These are phyloP conservation scores for Tilletiopsis washingtonensis DNA, from an alignment of 1,284 basidiomycete species.

Conservation along the genomic window DNA sequence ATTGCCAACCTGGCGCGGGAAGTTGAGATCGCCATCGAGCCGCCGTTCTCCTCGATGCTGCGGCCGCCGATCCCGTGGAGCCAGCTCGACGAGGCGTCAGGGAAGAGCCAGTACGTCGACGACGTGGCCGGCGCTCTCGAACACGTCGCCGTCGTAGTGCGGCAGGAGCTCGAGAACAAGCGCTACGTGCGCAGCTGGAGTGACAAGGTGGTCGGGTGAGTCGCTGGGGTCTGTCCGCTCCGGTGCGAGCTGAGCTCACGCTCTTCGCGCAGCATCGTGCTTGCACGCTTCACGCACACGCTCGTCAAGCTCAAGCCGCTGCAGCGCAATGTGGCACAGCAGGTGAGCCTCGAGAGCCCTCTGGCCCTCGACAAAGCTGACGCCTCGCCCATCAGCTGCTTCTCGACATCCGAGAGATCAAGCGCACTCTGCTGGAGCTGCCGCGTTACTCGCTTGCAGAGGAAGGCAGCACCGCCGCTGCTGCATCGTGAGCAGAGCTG, in stretches of 20 bases:
- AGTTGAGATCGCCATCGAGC: conserved; percentile 30
- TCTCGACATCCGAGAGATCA: conserved; percentile 25
- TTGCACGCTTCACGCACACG: conserved; percentile 21
- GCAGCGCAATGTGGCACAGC: conserved; percentile 13
- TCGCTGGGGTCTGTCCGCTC: neutral
- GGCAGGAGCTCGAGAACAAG: conserved; percentile 44
- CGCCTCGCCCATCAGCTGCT: conserved; percentile 36
- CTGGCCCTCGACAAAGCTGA: no score
- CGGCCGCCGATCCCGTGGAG: conserved; percentile 33
- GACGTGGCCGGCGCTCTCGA: conserved; percentile 36
- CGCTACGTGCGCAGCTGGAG: conserved; percentile 42
- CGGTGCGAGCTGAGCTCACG: neutral
- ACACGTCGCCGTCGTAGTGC: conserved; percentile 36
- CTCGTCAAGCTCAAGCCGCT: conserved; percentile 37
- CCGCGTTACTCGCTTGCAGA: conserved; percentile 54
- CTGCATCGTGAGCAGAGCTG: conserved; percentile 49
- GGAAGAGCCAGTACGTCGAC: conserved; percentile 32
- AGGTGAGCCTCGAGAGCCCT: no score
- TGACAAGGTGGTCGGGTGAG: conserved; percentile 33
- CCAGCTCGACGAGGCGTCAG: conserved; percentile 13
- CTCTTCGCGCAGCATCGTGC: conserved; percentile 9
- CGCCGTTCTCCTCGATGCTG: conserved; percentile 36
- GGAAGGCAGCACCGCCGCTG: conserved; percentile 53
- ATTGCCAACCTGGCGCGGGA: conserved; percentile 30
- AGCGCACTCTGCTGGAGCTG: conserved; percentile 26